Percentiles rank a stretch among this genome's conserved stretches.
phyloP scores from a whole-genome alignment of 352 stramenopile species.

The Albugo candida region DNA sequence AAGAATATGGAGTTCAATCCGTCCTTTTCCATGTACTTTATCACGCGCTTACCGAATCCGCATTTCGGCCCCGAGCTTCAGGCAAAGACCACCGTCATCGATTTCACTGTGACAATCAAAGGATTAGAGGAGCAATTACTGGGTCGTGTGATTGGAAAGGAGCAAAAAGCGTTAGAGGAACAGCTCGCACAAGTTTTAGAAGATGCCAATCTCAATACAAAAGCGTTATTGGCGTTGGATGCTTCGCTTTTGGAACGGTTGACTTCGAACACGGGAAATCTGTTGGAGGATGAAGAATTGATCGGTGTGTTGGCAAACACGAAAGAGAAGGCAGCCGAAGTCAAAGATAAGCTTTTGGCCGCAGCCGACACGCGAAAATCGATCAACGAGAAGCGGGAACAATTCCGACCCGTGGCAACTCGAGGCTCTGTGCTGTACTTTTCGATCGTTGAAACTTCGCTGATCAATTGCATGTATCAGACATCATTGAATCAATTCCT shows the following conservation, averaged over 20 bases:
- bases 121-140: slow-evolving; percentile 94
- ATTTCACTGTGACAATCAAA: slow-evolving; percentile 97
- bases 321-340: slow-evolving; percentile 95
- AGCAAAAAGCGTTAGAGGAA: slow-evolving; percentile 96
- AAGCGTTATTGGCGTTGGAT: slow-evolving; percentile 89
- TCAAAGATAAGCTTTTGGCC: slow-evolving; percentile 94
- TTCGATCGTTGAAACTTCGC: slow-evolving; percentile 94
- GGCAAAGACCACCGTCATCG: slow-evolving; percentile 96
- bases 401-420: slow-evolving; percentile 95
- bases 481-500: slow-evolving; percentile 96
- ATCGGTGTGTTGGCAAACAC: slow-evolving; percentile 95
- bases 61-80: slow-evolving; percentile 95
- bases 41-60: slow-evolving; percentile 94
- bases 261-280: slow-evolving; percentile 93
- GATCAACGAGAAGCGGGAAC: slow-evolving; percentile 97
- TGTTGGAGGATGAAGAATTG: slow-evolving; percentile 97
- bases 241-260: slow-evolving; percentile 90
- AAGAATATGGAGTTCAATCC: slow-evolving; percentile 98
- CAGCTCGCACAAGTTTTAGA: slow-evolving; percentile 96
- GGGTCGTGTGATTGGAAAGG: slow-evolving; percentile 93
- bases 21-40: slow-evolving; percentile 97
- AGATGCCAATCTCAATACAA: slow-evolving; percentile 97
- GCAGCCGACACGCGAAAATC: slow-evolving; percentile 91
- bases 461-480: slow-evolving; percentile 99
- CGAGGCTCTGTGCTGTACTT: slow-evolving; percentile 96